phyloP scores from a whole-genome alignment of 2,329 filamentous ascomycete species.

The Aspergillus pseudoviridinutans region DNA sequence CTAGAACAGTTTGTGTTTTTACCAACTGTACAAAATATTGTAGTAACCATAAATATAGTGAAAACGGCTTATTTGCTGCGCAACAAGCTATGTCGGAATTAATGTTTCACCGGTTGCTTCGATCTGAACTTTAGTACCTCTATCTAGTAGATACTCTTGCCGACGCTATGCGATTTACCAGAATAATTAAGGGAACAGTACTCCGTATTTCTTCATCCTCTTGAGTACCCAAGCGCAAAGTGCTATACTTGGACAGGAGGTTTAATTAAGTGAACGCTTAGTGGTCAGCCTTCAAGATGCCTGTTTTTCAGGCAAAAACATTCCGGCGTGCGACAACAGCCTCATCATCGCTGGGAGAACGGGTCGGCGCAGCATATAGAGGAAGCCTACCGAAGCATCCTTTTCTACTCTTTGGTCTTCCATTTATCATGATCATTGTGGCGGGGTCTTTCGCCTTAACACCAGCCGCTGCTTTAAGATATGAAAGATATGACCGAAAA shows the following conservation, averaged over 20 bases:
- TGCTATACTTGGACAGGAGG: not conserved
- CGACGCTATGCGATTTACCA: not conserved
- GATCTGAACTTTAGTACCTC: not conserved
- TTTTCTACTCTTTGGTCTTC: slow-evolving; percentile 89
- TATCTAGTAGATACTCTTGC: not conserved
- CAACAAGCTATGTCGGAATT: slow-evolving; percentile 11
- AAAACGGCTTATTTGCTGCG: slow-evolving; percentile 1
- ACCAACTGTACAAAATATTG: not conserved
- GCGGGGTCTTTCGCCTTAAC: slow-evolving; percentile 92
- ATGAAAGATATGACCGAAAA: slow-evolving; percentile 88
- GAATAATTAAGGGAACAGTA: not conserved
- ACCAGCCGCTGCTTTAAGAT: slow-evolving; percentile 86
- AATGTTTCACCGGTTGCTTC: slow-evolving; percentile 11
- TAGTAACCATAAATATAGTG: not conserved
- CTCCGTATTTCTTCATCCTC: not conserved
- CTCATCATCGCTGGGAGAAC: slow-evolving; percentile 57
- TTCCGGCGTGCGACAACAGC: slow-evolving; percentile 57
- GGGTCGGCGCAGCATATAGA: slow-evolving; percentile 73
- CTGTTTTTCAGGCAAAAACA: slow-evolving; percentile 64
- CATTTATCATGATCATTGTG: slow-evolving; percentile 85
- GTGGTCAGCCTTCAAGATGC: slow-evolving; percentile 43
- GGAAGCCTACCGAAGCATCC: slow-evolving; percentile 70
- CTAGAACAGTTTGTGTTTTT: not conserved
- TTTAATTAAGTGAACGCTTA: not conserved
- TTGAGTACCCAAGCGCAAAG: not conserved